A percentile compares a stretch with the other conserved stretches of the same genome.
phyloP scores from a whole-genome alignment of 2,329 filamentous ascomycete species.

The Xylariomycetidae sp. region DNA sequence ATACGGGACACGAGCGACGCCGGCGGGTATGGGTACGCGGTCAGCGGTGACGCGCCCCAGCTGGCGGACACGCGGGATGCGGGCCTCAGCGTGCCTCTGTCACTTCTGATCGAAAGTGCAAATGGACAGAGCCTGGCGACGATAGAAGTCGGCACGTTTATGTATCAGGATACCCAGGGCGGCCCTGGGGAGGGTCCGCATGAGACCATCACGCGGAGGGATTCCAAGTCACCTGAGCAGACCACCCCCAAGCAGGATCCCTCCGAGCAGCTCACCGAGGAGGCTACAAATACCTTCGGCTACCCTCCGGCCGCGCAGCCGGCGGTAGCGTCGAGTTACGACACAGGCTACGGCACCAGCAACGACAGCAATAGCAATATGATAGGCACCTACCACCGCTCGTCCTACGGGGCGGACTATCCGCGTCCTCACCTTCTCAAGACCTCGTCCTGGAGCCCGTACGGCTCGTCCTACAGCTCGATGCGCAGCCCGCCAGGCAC shows the following conservation, averaged over 20 bases:
- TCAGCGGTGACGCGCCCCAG: conserved; percentile 68
- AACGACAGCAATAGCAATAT: conserved; percentile 42
- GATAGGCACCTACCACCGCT: conserved; percentile 51
- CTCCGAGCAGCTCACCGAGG: conserved; percentile 29
- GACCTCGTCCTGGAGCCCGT: conserved; percentile 40
- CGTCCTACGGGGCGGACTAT: conserved; percentile 48
- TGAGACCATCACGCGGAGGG: conserved; percentile 37
- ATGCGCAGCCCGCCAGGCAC: conserved; percentile 34
- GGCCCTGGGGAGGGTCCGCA: conserved; percentile 30
- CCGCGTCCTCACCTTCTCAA: conserved; percentile 33
- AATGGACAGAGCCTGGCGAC: conserved; percentile 49
- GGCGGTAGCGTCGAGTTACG: conserved; percentile 35
- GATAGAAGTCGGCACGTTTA: conserved; percentile 41
- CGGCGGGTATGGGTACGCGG: conserved; percentile 63
- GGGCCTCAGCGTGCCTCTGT: conserved; percentile 49
- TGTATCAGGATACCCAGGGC: conserved; percentile 35
- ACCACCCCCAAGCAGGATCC: conserved; percentile 27
- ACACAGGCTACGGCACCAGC: conserved; percentile 26
- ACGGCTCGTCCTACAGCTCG: conserved; percentile 36
- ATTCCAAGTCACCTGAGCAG: conserved; percentile 38
- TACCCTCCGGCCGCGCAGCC: conserved; percentile 52
- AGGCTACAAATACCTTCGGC: conserved; percentile 51
- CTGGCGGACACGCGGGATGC: conserved; percentile 46
- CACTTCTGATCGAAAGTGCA: conserved; percentile 48
- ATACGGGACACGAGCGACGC: conserved; percentile 55